Conservation (phyloP, 2,329 filamentous ascomycete genomes). For the Cercospora nicotianae region DNA sequence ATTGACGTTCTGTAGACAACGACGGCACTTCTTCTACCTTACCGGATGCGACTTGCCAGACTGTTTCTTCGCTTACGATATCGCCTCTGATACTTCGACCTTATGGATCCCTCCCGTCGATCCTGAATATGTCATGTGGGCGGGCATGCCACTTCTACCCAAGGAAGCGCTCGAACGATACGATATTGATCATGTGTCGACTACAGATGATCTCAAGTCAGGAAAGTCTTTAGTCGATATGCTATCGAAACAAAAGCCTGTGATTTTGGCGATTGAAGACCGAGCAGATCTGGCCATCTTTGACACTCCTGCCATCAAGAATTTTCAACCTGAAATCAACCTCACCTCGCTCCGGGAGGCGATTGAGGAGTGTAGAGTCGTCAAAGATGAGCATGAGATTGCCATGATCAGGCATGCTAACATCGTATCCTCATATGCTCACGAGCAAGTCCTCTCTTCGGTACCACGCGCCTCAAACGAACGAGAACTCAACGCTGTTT, state of each 20-base stretch:
- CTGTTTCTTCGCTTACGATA: slow-evolving; percentile 79
- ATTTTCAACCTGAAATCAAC: slow-evolving; percentile 67
- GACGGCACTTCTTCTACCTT: slow-evolving; percentile 88
- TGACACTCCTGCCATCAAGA: slow-evolving; percentile 62
- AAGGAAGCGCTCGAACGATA: slow-evolving; percentile 67
- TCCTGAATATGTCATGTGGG: slow-evolving; percentile 90
- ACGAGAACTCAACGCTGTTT: slow-evolving; percentile 77
- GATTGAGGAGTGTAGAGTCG: slow-evolving; percentile 76
- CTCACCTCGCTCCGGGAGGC: slow-evolving; percentile 57
- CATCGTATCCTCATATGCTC: slow-evolving; percentile 73
- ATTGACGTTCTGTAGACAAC: slow-evolving; percentile 26
- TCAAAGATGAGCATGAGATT: slow-evolving; percentile 84
- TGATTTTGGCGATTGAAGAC: slow-evolving; percentile 73
- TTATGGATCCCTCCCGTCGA: slow-evolving; percentile 92
- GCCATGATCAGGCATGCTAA: slow-evolving; percentile 80
- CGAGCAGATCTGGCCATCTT: slow-evolving; percentile 57
- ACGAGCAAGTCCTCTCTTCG: slow-evolving; percentile 66
- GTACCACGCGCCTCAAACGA: slow-evolving; percentile 71
- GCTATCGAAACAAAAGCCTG: slow-evolving; percentile 40
- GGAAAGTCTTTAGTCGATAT: slow-evolving; percentile 59
- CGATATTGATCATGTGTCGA: slow-evolving; percentile 58
- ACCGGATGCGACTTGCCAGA: slow-evolving; percentile 83
- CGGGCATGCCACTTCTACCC: slow-evolving; percentile 77
- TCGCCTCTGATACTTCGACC: slow-evolving; percentile 69
- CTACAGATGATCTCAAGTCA: slow-evolving; percentile 67